Percentiles rank a stretch among this genome's conserved stretches.
Evolutionary conservation across 202 grass and related monocot genomes (phyloP).

Genomic region (Saccharum hybrid): DNA sequence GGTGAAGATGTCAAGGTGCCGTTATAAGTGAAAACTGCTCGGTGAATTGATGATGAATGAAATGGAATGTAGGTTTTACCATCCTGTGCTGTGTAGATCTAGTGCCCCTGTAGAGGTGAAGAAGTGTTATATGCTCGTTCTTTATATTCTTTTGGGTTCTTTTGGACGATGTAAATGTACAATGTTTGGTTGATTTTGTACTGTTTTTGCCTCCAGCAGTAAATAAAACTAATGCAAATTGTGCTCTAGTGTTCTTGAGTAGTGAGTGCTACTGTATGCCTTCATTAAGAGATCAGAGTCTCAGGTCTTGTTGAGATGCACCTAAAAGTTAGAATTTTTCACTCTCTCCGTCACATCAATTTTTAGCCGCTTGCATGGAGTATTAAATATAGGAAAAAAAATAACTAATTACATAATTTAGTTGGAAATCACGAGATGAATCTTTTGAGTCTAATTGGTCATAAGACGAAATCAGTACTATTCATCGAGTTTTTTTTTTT

Average conservation of each 20-base stretch:
- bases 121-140: constrained; percentile 35
- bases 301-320: too few relatives aligned
- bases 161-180: constrained; percentile 54
- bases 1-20: constrained; percentile 2
- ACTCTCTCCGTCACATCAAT: too few relatives aligned
- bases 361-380: too few relatives aligned
- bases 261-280: not conserved
- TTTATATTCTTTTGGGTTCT: constrained; percentile 58
- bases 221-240: constrained; percentile 59
- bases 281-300: not conserved
- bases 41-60: constrained; percentile 11
- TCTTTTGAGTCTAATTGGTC: too few relatives aligned
- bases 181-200: constrained; percentile 53
- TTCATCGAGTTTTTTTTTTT: too few relatives aligned
- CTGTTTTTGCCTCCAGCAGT: constrained; percentile 50
- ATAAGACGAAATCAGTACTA: too few relatives aligned
- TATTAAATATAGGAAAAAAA: too few relatives aligned
- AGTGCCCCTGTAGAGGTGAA: constrained; percentile 39
- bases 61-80: constrained; percentile 36
- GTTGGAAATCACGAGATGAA: too few relatives aligned
- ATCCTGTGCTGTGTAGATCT: constrained; percentile 55
- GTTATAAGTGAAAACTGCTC: constrained; percentile 5
- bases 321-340: too few relatives aligned
- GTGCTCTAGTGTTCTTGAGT: constrained; percentile 7
- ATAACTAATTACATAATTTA: too few relatives aligned